Evolutionary conservation across 768 basidiomycete species (phyloP).

Genomic region (Leucocoprinus leucothites): DNA sequence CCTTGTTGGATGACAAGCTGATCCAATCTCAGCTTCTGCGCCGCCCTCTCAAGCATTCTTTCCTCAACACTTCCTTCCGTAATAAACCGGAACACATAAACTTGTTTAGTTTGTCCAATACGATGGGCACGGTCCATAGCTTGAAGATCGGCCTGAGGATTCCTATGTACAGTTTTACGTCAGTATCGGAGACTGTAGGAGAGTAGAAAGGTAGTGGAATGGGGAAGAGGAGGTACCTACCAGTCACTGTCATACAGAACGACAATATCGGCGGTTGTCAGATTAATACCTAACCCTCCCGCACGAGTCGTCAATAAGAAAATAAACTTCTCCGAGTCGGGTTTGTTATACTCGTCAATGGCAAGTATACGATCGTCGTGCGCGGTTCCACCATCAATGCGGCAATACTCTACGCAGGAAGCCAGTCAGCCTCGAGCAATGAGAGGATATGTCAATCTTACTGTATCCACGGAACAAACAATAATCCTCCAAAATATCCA

Average conservation of each 20-base stretch:
- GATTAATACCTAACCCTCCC: slow-evolving; percentile 94
- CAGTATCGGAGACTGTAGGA: background rate
- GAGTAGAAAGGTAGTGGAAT: background rate
- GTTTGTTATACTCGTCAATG: slow-evolving; percentile 97
- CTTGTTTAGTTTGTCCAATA: slow-evolving; percentile 96
- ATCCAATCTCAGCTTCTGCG: slow-evolving; percentile 92
- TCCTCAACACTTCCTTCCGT: slow-evolving; percentile 96
- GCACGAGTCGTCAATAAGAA: slow-evolving; percentile 96
- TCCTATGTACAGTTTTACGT: slow-evolving; percentile 47
- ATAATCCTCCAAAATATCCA: slow-evolving; percentile 97
- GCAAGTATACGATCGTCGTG: slow-evolving; percentile 95
- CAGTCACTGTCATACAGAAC: slow-evolving; percentile 97
- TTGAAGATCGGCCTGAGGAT: slow-evolving; percentile 97
- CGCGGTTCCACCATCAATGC: slow-evolving; percentile 93
- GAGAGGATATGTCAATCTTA: slow-evolving; percentile 35
- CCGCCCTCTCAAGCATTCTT: slow-evolving; percentile 90
- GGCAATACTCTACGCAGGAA: slow-evolving; percentile 73
- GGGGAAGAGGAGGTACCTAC: slow-evolving; percentile 35
- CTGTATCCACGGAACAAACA: slow-evolving; percentile 89
- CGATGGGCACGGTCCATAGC: slow-evolving; percentile 99
- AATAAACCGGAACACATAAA: slow-evolving; percentile 95
- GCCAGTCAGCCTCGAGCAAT: slow-evolving; percentile 2
- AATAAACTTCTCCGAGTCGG: slow-evolving; percentile 91
- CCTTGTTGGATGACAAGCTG: slow-evolving; percentile 98
- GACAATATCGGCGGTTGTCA: slow-evolving; percentile 93